Conservation (phyloP, 2,329 filamentous ascomycete species). For the Cladophialophora yegresii region DNA sequence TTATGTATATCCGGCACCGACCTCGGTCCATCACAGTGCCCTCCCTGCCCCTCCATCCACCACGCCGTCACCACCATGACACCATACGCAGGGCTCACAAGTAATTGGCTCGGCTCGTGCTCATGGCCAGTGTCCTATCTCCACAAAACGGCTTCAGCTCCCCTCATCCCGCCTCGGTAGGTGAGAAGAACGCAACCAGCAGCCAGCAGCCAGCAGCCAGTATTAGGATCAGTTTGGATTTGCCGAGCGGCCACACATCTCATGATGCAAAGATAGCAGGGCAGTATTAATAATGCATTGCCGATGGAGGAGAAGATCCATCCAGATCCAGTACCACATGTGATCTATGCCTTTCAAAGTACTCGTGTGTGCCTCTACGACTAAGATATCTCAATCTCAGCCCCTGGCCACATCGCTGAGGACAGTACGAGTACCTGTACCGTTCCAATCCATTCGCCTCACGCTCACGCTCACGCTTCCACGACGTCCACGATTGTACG, state of each 20-base stretch:
- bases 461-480: not conserved
- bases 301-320: not conserved
- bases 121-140: not conserved
- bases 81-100: not conserved
- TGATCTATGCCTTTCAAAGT: not conserved
- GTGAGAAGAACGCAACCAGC: not conserved
- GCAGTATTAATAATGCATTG: constrained; percentile 12
- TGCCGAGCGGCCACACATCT: not conserved
- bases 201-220: not conserved
- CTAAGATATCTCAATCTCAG: not conserved
- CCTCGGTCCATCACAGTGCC: not conserved
- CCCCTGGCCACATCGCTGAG: not conserved
- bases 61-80: not conserved
- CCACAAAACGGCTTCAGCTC: not conserved
- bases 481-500: not conserved
- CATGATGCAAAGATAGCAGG: constrained; percentile 13
- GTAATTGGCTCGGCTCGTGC: not conserved
- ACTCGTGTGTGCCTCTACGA: not conserved
- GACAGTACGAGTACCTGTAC: not conserved
- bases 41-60: not conserved
- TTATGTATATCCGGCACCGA: not conserved
- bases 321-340: not conserved
- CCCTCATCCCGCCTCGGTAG: not conserved
- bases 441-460: not conserved
- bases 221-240: not conserved